These are phyloP conservation scores for Debaryomyces robertsiae DNA, from an alignment of 1,139 yeast genomes.

Conservation along the genomic window DNA sequence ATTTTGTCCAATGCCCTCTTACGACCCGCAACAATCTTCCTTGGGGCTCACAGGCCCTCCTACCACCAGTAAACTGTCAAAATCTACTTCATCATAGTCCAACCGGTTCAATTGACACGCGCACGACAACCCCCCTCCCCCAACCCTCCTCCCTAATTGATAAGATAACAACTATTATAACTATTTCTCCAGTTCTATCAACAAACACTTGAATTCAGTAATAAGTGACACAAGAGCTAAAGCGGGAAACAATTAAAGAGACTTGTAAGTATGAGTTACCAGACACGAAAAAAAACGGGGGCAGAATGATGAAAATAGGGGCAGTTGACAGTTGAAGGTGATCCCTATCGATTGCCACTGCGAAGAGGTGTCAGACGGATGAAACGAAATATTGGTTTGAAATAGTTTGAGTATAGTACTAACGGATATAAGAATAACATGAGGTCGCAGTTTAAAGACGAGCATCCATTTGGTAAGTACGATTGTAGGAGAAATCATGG, in stretches of 20 bases:
- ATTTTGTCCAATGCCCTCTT: too few species aligned
- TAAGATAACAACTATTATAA: slow-evolving; percentile 8
- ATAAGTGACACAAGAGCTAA: neutral
- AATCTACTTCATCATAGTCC: too few species aligned
- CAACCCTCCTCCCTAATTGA: slow-evolving; percentile 6
- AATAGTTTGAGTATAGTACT: neutral
- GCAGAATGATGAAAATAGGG: too few species aligned
- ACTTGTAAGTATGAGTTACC: slow-evolving; percentile 1
- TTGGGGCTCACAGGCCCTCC: too few species aligned
- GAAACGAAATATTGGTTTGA: neutral
- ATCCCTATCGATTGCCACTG: slow-evolving; percentile 8
- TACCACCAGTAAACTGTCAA: too few species aligned
- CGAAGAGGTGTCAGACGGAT: neutral
- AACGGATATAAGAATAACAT: slow-evolving; percentile 30
- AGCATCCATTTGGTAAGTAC: slow-evolving; percentile 77
- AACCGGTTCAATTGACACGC: slow-evolving; percentile 1
- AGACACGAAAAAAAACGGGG: too few species aligned
- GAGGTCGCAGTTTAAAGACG: slow-evolving; percentile 94
- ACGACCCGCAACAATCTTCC: too few species aligned
- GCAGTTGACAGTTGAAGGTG: neutral
- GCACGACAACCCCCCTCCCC: slow-evolving; percentile 3
- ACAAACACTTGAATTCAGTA: neutral
- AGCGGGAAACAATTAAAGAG: neutral
- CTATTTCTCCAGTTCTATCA: slow-evolving; percentile 7
- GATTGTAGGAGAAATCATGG: too few species aligned